Base-by-base conservation (phyloP, 1,139 yeast genomes). In the Geotrichum klebahnii region DNA sequence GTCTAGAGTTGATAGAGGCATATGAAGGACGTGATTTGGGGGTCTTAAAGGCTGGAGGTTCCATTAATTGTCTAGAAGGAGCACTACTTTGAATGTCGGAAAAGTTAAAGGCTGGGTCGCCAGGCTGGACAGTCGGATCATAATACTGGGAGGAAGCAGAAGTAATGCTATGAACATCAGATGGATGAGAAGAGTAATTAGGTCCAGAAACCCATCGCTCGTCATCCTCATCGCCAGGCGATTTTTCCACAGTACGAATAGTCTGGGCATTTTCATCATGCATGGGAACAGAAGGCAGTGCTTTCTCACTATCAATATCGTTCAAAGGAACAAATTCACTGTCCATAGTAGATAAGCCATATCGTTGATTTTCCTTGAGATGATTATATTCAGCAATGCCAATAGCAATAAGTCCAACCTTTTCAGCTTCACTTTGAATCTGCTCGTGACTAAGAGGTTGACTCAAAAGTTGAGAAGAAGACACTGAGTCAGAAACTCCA, bases 401-500 rank as follows among this genome's bases (percentile, higher is more conserved):
- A 3, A 77, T 50, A 3, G 73, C 66, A 1, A 69, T 69, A 64
- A 72, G 66, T 1, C 79, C 78, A 38, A 73, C 59, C 38, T 49
- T 45, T 33, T 51, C 54, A 0, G 63, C 63, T 23, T 52, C 53
- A 10, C 33, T 39, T 23, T 55, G 54, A 32, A 60, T 37, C 22
- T 56, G 50, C 9, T 53, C 59, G 59, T 50, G 44, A 4, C 44
- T 46, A 32, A 52, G 44, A 17, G 47, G 28, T n/a, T 6, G 29
- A 26, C 9, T 43, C 45, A 14, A 12, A 10, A 3, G 14, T n/a
- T 37, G 19, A 29, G 22, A 20, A 24, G 19, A 2, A 14, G 32
- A 16, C 4, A 59, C 52, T 16, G 57, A 50, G 31, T 54, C 45
- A 41, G 57, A 58, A 24, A 48, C 53, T n/a, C 44, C 53, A n/a